Conservation (phyloP, 1,139 yeast species). For the Debaryomyces sp. region DNA sequence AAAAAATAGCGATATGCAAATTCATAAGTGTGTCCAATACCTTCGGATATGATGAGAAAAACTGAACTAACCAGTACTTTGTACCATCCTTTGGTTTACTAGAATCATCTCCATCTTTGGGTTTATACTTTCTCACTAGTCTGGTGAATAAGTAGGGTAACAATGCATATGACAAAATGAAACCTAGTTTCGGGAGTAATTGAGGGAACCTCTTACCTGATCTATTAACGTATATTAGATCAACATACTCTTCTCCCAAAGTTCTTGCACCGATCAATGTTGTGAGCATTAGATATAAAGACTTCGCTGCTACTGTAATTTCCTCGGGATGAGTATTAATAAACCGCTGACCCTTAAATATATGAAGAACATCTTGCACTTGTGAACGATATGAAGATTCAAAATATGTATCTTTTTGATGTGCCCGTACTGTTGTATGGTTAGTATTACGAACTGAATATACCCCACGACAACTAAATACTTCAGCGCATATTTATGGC, state of each 20-base stretch:
- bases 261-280: constrained; percentile 79
- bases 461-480: constrained; percentile 7
- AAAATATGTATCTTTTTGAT: constrained; percentile 83
- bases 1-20: constrained; percentile 78
- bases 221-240: constrained; percentile 66
- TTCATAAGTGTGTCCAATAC: constrained; percentile 58
- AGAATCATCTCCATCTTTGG: constrained; percentile 24
- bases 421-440: constrained; percentile 59
- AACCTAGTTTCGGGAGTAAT: constrained; percentile 49
- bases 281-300: constrained; percentile 68
- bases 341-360: constrained; percentile 67
- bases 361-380: constrained; percentile 57
- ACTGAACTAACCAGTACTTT: constrained; percentile 18
- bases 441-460: constrained; percentile 8
- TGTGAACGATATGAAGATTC: constrained; percentile 58
- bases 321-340: constrained; percentile 67
- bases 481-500: not conserved
- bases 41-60: constrained; percentile 42
- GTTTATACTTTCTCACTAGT: constrained; percentile 28
- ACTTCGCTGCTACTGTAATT: constrained; percentile 57
- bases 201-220: constrained; percentile 55
- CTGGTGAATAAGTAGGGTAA: constrained; percentile 55
- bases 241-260: constrained; percentile 93
- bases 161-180: constrained; percentile 55
- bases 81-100: constrained; percentile 4